Conservation (phyloP, 1,284 basidiomycete genomes). For the Schizophyllum amplum region DNA sequence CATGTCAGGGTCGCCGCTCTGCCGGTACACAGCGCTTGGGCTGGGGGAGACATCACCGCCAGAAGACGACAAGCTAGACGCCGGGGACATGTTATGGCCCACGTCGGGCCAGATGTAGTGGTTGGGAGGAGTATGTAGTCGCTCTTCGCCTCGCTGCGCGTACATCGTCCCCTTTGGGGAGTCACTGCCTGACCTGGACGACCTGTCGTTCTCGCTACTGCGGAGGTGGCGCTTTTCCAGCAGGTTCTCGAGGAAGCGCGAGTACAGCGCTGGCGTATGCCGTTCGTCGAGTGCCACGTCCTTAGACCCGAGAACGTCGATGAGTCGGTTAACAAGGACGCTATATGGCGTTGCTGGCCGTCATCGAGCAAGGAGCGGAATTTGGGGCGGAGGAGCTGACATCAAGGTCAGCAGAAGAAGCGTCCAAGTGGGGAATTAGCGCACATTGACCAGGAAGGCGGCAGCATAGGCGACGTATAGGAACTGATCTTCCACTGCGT, state of each 20-base stretch:
- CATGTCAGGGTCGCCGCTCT: constrained; percentile 25
- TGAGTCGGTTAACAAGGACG: constrained; percentile 34
- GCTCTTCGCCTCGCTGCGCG: constrained; percentile 17
- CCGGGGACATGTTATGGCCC: constrained; percentile 8
- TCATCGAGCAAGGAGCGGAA: constrained; percentile 34
- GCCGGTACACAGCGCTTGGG: constrained; percentile 1
- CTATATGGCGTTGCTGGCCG: constrained; percentile 32
- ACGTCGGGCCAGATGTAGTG: constrained; percentile 34
- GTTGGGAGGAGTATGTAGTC: constrained; percentile 19
- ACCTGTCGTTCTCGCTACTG: constrained; percentile 7
- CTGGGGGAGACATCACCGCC: constrained; percentile 8
- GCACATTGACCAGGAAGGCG: constrained; percentile 49
- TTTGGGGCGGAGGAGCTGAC: constrained; percentile 41
- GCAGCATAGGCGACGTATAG: constrained; percentile 53
- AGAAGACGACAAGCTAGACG: not conserved
- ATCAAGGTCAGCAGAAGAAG: constrained; percentile 6
- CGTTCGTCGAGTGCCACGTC: constrained; percentile 39
- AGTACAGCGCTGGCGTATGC: constrained; percentile 44
- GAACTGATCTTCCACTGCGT: constrained; percentile 45
- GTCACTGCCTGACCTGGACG: constrained; percentile 4
- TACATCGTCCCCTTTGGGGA: constrained; percentile 11
- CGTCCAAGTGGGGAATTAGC: constrained; percentile 10
- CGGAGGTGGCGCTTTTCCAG: constrained; percentile 30
- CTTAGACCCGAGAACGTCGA: constrained; percentile 36
- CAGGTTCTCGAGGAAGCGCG: constrained; percentile 41